phyloP scores from a whole-genome alignment of 805 yeast genomes.

The Lachancea lanzarotensis region DNA sequence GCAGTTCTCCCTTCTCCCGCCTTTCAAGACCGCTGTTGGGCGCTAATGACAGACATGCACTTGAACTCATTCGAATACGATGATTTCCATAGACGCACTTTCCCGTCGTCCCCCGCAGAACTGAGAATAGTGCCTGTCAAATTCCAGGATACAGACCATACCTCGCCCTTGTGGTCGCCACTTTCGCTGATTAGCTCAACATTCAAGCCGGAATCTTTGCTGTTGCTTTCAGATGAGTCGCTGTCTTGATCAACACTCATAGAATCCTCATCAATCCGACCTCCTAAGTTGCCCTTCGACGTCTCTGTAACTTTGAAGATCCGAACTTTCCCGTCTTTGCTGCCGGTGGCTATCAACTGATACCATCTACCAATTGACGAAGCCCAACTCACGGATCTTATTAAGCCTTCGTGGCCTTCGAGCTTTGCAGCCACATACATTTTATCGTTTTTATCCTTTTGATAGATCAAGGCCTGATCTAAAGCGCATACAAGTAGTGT shows the following conservation, averaged over 20 bases:
- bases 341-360: slow-evolving; percentile 89
- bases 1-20: neutral
- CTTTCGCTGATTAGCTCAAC: slow-evolving; percentile 61
- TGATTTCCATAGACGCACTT: slow-evolving; percentile 86
- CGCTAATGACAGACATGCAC: slow-evolving; percentile 80
- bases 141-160: slow-evolving; percentile 97
- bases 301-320: slow-evolving; percentile 65
- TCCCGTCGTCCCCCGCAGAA: slow-evolving; percentile 94
- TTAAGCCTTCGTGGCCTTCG: slow-evolving; percentile 80
- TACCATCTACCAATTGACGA: slow-evolving; percentile 89
- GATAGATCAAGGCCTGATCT: slow-evolving; percentile 80
- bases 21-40: slow-evolving; percentile 34
- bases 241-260: slow-evolving; percentile 17
- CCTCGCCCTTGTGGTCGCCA: slow-evolving; percentile 78
- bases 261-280: slow-evolving; percentile 11
- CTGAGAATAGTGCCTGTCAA: slow-evolving; percentile 86
- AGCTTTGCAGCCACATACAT: slow-evolving; percentile 54
- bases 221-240: neutral
- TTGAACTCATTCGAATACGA: slow-evolving; percentile 80
- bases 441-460: slow-evolving; percentile 45
- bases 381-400: slow-evolving; percentile 91
- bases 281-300: neutral
- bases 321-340: slow-evolving; percentile 89
- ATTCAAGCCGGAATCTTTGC: slow-evolving; percentile 21
- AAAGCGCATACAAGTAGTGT: slow-evolving; percentile 77